phyloP scores from a whole-genome alignment of 768 basidiomycete genomes.

The Panellus pusillus region DNA sequence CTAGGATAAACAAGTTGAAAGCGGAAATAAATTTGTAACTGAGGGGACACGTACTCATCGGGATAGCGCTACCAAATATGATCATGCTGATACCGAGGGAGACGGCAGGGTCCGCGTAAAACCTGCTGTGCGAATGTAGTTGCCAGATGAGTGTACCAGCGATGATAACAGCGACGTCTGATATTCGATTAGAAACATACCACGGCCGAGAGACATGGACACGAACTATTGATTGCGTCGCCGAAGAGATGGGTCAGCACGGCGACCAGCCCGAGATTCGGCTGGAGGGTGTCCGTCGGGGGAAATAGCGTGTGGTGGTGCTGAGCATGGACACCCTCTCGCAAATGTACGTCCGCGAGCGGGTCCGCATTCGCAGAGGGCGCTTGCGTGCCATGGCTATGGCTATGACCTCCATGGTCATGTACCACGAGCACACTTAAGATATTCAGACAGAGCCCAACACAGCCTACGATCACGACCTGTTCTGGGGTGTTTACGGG shows the following conservation, averaged over 20 bases:
- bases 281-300: constrained; percentile 31
- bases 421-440: constrained; percentile 51
- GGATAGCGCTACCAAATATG: constrained; percentile 53
- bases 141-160: constrained; percentile 53
- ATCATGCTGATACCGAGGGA: constrained; percentile 51
- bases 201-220: not conserved
- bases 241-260: constrained; percentile 53
- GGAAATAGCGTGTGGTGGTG: constrained; percentile 50
- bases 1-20: constrained; percentile 25
- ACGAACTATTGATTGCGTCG: constrained; percentile 53
- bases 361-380: constrained; percentile 3
- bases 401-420: constrained; percentile 43
- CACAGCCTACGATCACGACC: constrained; percentile 48
- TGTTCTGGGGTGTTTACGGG: constrained; percentile 41
- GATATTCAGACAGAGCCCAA: constrained; percentile 49
- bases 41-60: constrained; percentile 41
- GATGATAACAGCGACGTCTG: constrained; percentile 57
- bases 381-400: constrained; percentile 25
- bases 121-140: constrained; percentile 40
- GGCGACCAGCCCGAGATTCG: constrained; percentile 47
- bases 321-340: constrained; percentile 31
- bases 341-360: constrained; percentile 15
- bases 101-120: constrained; percentile 56
- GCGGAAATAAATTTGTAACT: not conserved
- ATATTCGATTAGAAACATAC: not conserved